A percentile compares a stretch with the other conserved stretches of the same genome.
These are phyloP conservation scores for Colletotrichum sp. DNA, from an alignment of 2,329 filamentous ascomycete genomes.

Conservation along the genomic window DNA sequence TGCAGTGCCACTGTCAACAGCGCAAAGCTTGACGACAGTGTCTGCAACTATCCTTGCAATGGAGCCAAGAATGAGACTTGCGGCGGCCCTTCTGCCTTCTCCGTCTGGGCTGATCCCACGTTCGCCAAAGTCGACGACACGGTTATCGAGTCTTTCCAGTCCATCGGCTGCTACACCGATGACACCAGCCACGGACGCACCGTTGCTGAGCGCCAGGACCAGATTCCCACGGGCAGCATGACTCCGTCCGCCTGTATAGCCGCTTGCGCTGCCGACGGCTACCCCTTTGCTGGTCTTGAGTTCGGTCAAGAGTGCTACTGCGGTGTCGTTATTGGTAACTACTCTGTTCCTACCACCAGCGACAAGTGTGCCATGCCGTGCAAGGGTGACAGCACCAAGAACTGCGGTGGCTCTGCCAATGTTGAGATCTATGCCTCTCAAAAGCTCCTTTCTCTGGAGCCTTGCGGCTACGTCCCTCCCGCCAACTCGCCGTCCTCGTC, in stretches of 20 bases:
- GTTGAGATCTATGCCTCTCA: conserved; percentile 53
- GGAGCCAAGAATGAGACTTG: conserved; percentile 50
- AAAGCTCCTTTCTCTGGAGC: conserved; percentile 54
- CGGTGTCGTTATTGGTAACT: conserved; percentile 57
- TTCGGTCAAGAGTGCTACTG: conserved; percentile 52
- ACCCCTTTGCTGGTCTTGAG: conserved; percentile 54
- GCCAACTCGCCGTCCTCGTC: conserved; percentile 21
- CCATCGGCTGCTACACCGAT: conserved; percentile 67
- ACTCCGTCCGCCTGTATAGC: conserved; percentile 48
- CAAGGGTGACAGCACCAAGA: conserved; percentile 47
- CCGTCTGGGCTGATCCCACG: conserved; percentile 54
- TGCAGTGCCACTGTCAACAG: conserved; percentile 56
- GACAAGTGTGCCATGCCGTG: conserved; percentile 56
- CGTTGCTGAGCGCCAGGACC: conserved; percentile 47
- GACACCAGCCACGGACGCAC: conserved; percentile 44
- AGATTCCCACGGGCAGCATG: conserved; percentile 38
- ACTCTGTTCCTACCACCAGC: conserved; percentile 38
- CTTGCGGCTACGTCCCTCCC: conserved; percentile 46
- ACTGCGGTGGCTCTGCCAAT: conserved; percentile 47
- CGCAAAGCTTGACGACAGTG: conserved; percentile 54
- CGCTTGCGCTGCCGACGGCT: conserved; percentile 47
- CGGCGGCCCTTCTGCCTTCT: conserved; percentile 52
- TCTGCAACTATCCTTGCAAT: conserved; percentile 63
- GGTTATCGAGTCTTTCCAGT: conserved; percentile 57
- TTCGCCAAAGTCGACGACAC: conserved; percentile 48